phyloP scores from a whole-genome alignment of 106 monocot genomes.

The Xerophyta viscosa region DNA sequence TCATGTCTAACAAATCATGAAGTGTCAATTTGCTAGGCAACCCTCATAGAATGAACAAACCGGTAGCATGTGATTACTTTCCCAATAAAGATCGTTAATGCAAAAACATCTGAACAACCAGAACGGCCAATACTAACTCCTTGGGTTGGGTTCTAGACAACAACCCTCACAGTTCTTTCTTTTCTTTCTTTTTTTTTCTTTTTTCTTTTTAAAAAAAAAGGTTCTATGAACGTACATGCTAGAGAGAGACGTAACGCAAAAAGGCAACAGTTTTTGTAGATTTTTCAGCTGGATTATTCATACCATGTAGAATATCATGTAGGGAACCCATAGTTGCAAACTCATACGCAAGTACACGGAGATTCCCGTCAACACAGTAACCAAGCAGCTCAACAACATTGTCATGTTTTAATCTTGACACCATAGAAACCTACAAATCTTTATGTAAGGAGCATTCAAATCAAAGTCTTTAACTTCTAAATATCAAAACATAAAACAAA shows the following conservation, averaged over 20 bases:
- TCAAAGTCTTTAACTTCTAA: not conserved
- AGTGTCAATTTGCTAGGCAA: too few species aligned
- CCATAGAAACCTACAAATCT: conserved; percentile 24
- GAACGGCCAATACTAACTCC: too few species aligned
- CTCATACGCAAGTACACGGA: conserved; percentile 15
- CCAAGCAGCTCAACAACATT: conserved; percentile 16
- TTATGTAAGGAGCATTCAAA: not conserved
- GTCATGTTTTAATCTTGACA: conserved; percentile 18
- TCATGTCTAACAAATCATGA: too few species aligned
- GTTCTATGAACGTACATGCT: not conserved
- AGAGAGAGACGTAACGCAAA: too few species aligned
- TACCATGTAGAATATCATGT: conserved; percentile 17
- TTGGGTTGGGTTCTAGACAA: too few species aligned
- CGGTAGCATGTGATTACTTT: too few species aligned
- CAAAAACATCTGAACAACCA: too few species aligned
- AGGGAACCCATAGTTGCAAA: conserved; percentile 16
- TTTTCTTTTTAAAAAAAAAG: not conserved
- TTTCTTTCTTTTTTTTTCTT: too few species aligned
- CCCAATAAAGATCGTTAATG: too few species aligned
- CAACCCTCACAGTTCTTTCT: too few species aligned
- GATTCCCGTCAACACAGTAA: conserved; percentile 12
- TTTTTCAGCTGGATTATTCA: not conserved
- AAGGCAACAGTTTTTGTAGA: not conserved
- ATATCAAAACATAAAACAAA: conserved; percentile 4
- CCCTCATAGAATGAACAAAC: too few species aligned